Base-by-base conservation (phyloP, 2,329 filamentous ascomycete genomes). In the Didymella pomorum region DNA sequence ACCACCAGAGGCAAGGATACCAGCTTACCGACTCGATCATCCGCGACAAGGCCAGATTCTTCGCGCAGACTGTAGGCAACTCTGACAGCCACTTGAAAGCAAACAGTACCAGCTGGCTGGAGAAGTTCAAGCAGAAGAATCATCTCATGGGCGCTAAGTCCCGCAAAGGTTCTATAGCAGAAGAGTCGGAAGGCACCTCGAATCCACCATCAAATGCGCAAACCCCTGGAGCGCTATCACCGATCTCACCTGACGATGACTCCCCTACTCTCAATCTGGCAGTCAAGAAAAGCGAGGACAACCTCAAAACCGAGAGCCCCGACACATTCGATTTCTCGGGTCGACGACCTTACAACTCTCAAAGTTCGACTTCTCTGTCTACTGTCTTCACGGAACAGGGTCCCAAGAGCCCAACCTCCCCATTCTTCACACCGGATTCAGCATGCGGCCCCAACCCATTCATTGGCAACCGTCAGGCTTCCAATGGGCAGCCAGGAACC, bases 71-170 rank as follows among this genome's bases (percentile, higher is more conserved):
- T 23, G 89, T 89, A 31, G 88, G 87, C 25, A 87, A 87, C 56
- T 85, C 87, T 3, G 92, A 96, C 52, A 87, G 84, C 62, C 86
- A 91, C 48, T 78, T 89, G 55, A 91, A 89, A 69, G 85, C 86
- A 47, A 85, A 92, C 64, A 95, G 86, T 66, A 82, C 86, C 28
- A 88, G 83, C 66, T 97, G 94, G 93, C 83, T 98, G 31, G 92
- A 97, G 71, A 96, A 95, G 74, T 98, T 98, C 82, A 97, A 97
- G 81, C 87, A 92, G 73, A 97, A 94, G 79, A 89, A 96, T 74
- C 87, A 84, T 63, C 72, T 89, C 11, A 76, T 81, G 65, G 81
- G 83, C 35, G 79, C 83, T 11, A 83, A 83, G 67, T 81, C 81
- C 43, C 78, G 84, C 44, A 87, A 86, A 71, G 77, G 79, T 28